Evolutionary conservation across 2,329 filamentous ascomycete species (phyloP).

Genomic region (Fusarium drepaniforme): DNA sequence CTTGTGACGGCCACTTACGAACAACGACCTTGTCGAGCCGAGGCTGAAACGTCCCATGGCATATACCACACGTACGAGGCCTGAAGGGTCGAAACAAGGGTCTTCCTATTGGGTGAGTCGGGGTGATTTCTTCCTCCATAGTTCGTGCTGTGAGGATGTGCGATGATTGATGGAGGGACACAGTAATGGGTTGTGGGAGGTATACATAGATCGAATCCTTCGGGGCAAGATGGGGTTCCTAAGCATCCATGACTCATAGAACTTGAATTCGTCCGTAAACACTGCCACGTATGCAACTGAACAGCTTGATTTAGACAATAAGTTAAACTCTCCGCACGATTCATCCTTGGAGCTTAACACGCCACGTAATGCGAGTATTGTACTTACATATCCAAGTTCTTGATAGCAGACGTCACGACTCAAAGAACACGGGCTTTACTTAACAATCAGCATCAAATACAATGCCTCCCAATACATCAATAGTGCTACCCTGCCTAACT

Average conservation of each 20-base stretch:
- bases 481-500: not conserved
- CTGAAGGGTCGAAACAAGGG: not conserved
- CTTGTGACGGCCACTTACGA: not conserved
- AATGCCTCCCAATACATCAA: too few relatives aligned
- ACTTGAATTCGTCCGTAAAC: not conserved
- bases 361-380: too few relatives aligned
- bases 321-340: not conserved
- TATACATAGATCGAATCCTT: not conserved
- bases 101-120: too few relatives aligned
- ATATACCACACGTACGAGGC: not conserved
- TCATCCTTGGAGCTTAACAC: too few relatives aligned
- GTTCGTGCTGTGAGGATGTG: not conserved
- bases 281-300: not conserved
- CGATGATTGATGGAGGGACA: not conserved
- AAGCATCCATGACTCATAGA: not conserved
- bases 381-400: too few relatives aligned
- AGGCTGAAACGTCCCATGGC: not conserved
- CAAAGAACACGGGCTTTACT: too few relatives aligned
- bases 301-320: not conserved
- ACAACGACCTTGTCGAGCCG: not conserved
- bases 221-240: not conserved
- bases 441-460: too few relatives aligned
- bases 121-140: not conserved
- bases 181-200: not conserved
- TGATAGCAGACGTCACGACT: too few relatives aligned